Evolutionary conservation across 169 alveolate species (phyloP), one percentile per base, ranked within the genome.

Genomic region (Cryptosporidium xiaoi): DNA sequence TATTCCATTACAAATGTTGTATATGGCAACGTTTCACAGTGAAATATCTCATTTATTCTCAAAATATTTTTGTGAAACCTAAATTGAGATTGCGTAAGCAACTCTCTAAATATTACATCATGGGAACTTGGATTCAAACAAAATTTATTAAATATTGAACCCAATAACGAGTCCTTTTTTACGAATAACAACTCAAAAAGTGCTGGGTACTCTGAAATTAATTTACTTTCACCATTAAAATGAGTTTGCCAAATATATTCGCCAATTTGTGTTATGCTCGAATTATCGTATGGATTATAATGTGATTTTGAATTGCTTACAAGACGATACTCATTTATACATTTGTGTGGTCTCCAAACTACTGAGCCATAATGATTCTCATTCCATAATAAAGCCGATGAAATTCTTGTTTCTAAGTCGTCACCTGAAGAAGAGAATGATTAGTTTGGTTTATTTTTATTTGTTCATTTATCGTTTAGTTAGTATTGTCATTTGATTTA

Each of bases 171-270:
- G 12, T 77, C 87, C 64, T 77, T 77, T 62, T 46, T 77, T 16
- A 77, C 64, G 56, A 77, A 77, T 16, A 77, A 53, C 2, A 77
- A 64, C 16, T 77, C 87, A 60, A 55, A 77, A 2, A 77, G 27
- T 16, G 71, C 46, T 44, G 87, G 87, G 8, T 58, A 62, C 16
- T 60, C 50, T 18, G 77, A 10, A 44, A 15, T 46, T 18, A 6
- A 6, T 18, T 18, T 62, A 10, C 8, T 18, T 13, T 16, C 1
- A 29, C n/a, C 46, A 4, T 36, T 33, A 1, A 4, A 3, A 44
- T 66, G 7, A 8, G 64, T 58, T 53, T 77, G 51, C 87, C 87
- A 77, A 29, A 77, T 77, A 40, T 77, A 77, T 66, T 77, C 87
- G 18, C 77, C 87, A 16, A 77, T 71, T 15, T 77, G 62, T 13